These are phyloP conservation scores for Physcomitrellopsis africana DNA, from an alignment of 225 moss, liverwort and hornwort genomes.

Conservation along the genomic window DNA sequence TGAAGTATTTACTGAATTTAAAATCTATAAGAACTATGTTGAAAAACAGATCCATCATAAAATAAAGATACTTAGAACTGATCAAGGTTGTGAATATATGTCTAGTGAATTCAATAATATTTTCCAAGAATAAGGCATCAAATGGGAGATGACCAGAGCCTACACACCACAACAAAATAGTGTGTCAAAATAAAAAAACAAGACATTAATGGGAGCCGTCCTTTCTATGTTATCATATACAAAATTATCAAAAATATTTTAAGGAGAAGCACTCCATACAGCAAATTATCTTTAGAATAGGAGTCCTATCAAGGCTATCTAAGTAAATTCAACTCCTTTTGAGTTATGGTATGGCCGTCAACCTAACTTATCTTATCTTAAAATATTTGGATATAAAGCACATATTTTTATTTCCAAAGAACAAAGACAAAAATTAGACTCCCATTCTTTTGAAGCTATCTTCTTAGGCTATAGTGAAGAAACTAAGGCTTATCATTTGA, in stretches of 20 bases:
- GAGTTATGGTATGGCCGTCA: not conserved
- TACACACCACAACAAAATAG: too few species aligned
- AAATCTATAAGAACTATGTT: too few species aligned
- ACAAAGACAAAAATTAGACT: not conserved
- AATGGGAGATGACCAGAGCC: too few species aligned
- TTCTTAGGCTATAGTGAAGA: not conserved
- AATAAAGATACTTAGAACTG: too few species aligned
- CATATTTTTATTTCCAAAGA: not conserved
- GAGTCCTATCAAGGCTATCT: not conserved
- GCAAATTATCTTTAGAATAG: not conserved
- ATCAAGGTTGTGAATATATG: too few species aligned
- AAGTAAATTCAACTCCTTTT: not conserved
- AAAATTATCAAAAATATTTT: not conserved
- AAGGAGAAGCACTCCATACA: not conserved
- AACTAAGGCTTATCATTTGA: constrained; percentile 1
- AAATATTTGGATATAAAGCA: not conserved
- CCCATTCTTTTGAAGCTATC: not conserved
- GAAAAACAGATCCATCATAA: too few species aligned
- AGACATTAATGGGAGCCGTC: too few species aligned
- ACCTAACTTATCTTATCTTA: not conserved
- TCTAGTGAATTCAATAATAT: too few species aligned
- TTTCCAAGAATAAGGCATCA: too few species aligned
- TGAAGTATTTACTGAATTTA: too few species aligned
- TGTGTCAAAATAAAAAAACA: too few species aligned
- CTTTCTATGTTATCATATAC: not conserved